Conservation (phyloP, 164 flowering plant genomes). For the Annona cherimola region DNA sequence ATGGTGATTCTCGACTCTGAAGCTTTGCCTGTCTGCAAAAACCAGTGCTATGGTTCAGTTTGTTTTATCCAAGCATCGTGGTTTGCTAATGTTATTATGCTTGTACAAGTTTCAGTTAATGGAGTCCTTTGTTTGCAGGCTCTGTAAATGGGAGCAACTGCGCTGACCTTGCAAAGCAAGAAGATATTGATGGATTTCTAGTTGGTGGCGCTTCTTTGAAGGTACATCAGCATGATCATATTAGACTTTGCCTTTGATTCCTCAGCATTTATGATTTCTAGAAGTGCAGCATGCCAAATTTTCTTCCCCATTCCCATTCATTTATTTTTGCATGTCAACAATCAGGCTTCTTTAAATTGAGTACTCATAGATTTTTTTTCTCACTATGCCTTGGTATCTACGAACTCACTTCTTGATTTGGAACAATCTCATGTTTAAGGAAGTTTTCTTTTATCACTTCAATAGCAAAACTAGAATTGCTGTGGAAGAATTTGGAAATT, state of each 20-base stretch:
- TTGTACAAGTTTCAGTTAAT: background rate
- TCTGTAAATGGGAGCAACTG: slow-evolving; percentile 90
- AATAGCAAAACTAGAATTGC: too few species aligned
- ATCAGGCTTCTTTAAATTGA: background rate
- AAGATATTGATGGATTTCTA: slow-evolving; percentile 97
- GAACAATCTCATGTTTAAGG: too few species aligned
- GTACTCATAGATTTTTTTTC: background rate
- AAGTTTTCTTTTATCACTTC: too few species aligned
- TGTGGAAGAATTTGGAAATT: too few species aligned
- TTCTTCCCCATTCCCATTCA: background rate
- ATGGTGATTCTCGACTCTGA: too few species aligned
- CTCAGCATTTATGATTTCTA: background rate
- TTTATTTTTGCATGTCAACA: background rate
- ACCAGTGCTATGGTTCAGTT: background rate
- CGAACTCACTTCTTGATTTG: background rate
- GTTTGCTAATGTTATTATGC: background rate
- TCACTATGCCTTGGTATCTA: background rate
- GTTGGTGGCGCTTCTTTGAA: slow-evolving; percentile 98
- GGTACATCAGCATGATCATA: slow-evolving; percentile 30
- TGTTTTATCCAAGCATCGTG: background rate
- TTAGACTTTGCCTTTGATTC: background rate
- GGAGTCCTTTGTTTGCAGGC: slow-evolving; percentile 34
- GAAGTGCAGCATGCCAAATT: background rate
- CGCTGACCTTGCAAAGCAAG: slow-evolving; percentile 91
- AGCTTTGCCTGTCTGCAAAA: background rate